phyloP scores from a whole-genome alignment of 208 protist genomes.

The Leishmania guyanensis region DNA sequence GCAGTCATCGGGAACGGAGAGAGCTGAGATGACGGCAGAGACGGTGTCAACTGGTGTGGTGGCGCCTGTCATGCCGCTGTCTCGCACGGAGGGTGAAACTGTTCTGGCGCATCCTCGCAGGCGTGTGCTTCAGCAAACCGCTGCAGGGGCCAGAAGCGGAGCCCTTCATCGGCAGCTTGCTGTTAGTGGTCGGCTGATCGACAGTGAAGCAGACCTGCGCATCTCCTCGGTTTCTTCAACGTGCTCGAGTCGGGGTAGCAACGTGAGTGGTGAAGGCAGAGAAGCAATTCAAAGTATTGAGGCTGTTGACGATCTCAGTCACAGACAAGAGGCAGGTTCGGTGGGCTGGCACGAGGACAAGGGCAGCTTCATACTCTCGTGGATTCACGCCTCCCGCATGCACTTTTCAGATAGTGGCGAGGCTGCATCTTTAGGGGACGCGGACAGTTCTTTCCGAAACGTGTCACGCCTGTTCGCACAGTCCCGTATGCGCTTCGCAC shows the following conservation, averaged over 20 bases:
- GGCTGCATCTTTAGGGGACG: neutral
- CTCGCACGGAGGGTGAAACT: neutral
- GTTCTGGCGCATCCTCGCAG: neutral
- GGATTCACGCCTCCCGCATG: constrained; percentile 8
- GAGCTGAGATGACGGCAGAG: neutral
- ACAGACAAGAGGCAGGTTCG: neutral
- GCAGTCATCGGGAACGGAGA: neutral
- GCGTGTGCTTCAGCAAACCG: no score
- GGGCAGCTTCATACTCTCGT: constrained; percentile 17
- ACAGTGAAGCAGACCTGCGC: neutral
- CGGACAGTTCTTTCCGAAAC: constrained; percentile 18
- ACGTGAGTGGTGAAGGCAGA: neutral
- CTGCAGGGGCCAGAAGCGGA: neutral
- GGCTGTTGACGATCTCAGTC: no score
- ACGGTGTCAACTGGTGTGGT: neutral
- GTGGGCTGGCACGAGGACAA: neutral
- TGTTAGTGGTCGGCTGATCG: neutral
- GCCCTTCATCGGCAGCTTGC: neutral
- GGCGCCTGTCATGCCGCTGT: neutral
- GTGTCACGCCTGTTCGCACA: constrained; percentile 12
- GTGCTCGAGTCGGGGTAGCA: neutral
- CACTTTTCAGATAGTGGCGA: neutral
- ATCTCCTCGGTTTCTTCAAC: neutral
- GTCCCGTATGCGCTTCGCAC: constrained; percentile 18
- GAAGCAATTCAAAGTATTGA: neutral